phyloP scores from a whole-genome alignment of 371 early-diverging fungal species.

The Mucor ambiguus region DNA sequence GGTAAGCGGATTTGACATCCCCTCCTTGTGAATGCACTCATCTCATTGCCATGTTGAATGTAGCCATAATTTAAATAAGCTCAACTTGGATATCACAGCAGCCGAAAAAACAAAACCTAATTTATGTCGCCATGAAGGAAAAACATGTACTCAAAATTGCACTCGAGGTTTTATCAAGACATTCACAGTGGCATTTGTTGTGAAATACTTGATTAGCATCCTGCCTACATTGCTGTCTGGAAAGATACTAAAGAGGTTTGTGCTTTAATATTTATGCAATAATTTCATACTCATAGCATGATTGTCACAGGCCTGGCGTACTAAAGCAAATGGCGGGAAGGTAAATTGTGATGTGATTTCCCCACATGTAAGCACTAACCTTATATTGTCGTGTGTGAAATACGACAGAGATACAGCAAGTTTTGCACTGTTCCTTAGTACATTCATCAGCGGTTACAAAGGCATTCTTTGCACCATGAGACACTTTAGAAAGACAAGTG shows the following conservation, averaged over 20 bases:
- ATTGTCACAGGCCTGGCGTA: slow-evolving; percentile 46
- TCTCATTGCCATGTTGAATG: not conserved
- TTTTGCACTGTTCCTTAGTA: slow-evolving; percentile 84
- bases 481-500: slow-evolving; percentile 44
- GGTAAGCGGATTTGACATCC: slow-evolving; percentile 31
- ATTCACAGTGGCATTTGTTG: slow-evolving; percentile 68
- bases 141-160: slow-evolving; percentile 75
- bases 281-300: not conserved
- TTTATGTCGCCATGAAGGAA: slow-evolving; percentile 75
- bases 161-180: slow-evolving; percentile 76
- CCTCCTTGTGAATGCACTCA: not conserved
- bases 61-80: slow-evolving; percentile 63
- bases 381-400: not conserved
- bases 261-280: not conserved
- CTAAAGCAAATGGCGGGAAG: slow-evolving; percentile 62
- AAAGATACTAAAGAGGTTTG: slow-evolving; percentile 64
- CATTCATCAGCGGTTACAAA: slow-evolving; percentile 80
- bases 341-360: slow-evolving; percentile 24
- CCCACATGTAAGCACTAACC: not conserved
- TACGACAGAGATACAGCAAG: slow-evolving; percentile 66
- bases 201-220: slow-evolving; percentile 79
- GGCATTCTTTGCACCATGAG: slow-evolving; percentile 75
- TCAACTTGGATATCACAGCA: slow-evolving; percentile 52
- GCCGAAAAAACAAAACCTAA: slow-evolving; percentile 25
- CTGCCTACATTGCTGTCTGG: slow-evolving; percentile 70